Evolutionary conservation across 257 asterid species (phyloP), one percentile per base, ranked within the genome.

Genomic region (Capsicum baccatum): DNA sequence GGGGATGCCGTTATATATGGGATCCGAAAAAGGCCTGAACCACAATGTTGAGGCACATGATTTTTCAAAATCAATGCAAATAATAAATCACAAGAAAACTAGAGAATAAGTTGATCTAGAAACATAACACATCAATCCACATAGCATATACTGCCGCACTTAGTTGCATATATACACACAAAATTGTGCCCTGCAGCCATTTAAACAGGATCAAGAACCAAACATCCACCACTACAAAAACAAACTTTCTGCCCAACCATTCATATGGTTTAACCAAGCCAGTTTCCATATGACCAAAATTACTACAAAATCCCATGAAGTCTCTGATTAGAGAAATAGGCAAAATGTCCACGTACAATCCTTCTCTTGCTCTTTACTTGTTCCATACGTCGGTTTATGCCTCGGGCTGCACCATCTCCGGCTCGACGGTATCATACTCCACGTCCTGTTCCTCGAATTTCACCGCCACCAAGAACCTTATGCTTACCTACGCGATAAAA

Each of bases 391-490:
- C 50, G 6, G 78, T 68, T 68, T 44, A 50, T 26, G 76, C 83
- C 52, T 83, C 69, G 33, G 79, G 56, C 16, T 64, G 58, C 73
- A 37, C 39, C 3, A 16, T 7, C n/a, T 82, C 80, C 1, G 62
- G 84, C 50, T 82, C 66, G 66, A 3, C 92, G 0, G 86, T 55
- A 8, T 90, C 96, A 2, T 90, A 89, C 79, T 82, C 92, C n/a
- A 89, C 94, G 0, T 85, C 90, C 87, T 86, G 87, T 89, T 97
- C 97, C 74, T 94, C 98, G n/a, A 87, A 94, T 88, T 91, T 93
- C 54, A 97, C 93, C 0, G 88, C 91, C 86, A 95, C 98, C 91
- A 97, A 15, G 86, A 95, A 97, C 93, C 91, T 92, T 59, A 92
- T 90, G 83, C 92, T 83, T 42, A 93, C 95, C 98, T 76, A 54